Percentiles rank a stretch among this genome's conserved stretches.
Evolutionary conservation across 2,329 filamentous ascomycete genomes (phyloP).

Genomic region (Neoscytalidium dimidiatum): DNA sequence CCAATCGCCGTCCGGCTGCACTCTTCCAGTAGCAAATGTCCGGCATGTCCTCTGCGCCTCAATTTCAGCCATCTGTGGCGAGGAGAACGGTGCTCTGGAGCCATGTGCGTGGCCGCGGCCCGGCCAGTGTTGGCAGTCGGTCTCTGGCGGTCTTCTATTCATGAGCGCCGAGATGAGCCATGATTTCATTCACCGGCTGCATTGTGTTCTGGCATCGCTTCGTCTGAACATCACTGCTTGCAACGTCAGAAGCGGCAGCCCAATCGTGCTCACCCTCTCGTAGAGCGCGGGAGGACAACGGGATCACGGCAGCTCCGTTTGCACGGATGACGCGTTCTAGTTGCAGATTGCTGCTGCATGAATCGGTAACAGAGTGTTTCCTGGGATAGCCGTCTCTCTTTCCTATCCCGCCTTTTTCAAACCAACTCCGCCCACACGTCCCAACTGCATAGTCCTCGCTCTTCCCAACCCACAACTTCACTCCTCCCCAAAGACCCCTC

Average conservation of each 20-base stretch:
- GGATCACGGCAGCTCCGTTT: not conserved
- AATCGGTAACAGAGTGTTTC: not conserved
- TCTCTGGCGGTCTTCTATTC: not conserved
- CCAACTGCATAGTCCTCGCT: not conserved
- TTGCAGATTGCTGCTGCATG: constrained; percentile 4
- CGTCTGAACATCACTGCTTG: not conserved
- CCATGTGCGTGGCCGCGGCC: constrained; percentile 1
- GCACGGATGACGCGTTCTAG: constrained; percentile 13
- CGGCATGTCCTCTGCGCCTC: constrained; percentile 19
- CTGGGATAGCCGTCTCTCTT: not conserved
- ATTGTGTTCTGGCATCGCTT: not conserved
- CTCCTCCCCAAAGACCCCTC: not conserved
- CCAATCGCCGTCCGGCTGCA: not conserved
- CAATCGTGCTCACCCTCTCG: not conserved
- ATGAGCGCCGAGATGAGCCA: constrained; percentile 2
- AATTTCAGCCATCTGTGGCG: constrained; percentile 16
- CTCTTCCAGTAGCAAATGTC: constrained; percentile 16
- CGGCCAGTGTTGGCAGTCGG: constrained; percentile 10
- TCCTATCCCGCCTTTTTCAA: not conserved
- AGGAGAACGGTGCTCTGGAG: not conserved
- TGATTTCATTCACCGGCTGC: constrained; percentile 12
- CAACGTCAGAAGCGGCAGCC: not conserved
- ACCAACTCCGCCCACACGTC: not conserved
- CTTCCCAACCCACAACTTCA: not conserved
- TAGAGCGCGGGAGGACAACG: not conserved